A percentile compares a stretch with the other conserved stretches of the same genome.
These are phyloP conservation scores for Dactylellina sp. DNA, from an alignment of 2,329 filamentous ascomycete genomes.

Conservation along the genomic window DNA sequence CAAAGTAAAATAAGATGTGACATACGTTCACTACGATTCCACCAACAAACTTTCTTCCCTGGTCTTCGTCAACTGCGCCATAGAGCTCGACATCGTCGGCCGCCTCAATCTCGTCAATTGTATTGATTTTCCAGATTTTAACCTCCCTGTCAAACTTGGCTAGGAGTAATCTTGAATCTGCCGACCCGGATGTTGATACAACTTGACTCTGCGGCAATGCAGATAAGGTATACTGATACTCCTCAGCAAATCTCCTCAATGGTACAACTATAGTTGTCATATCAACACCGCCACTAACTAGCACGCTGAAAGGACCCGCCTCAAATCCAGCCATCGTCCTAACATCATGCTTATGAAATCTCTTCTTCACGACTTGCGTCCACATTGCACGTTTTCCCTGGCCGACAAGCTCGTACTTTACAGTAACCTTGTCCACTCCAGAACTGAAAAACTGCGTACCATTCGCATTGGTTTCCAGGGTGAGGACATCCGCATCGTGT, in stretches of 20 bases:
- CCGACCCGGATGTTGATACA: slow-evolving; percentile 73
- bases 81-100: slow-evolving; percentile 62
- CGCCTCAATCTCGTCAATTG: slow-evolving; percentile 66
- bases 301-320: slow-evolving; percentile 81
- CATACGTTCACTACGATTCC: slow-evolving; percentile 71
- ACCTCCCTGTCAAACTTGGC: slow-evolving; percentile 94
- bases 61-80: slow-evolving; percentile 64
- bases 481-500: slow-evolving; percentile 90
- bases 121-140: slow-evolving; percentile 78
- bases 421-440: slow-evolving; percentile 89
- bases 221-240: slow-evolving; percentile 85
- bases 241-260: slow-evolving; percentile 78
- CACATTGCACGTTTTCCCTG: slow-evolving; percentile 74
- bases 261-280: slow-evolving; percentile 84
- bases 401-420: slow-evolving; percentile 78
- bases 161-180: slow-evolving; percentile 79
- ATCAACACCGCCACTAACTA: slow-evolving; percentile 92
- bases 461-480: slow-evolving; percentile 82
- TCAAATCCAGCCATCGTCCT: slow-evolving; percentile 95
- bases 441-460: slow-evolving; percentile 86
- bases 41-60: slow-evolving; percentile 72
- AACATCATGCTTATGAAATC: slow-evolving; percentile 93
- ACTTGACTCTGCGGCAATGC: slow-evolving; percentile 83
- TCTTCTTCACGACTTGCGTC: slow-evolving; percentile 85
- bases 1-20: neutral